Base-by-base conservation (phyloP, 257 asterid species). In the Gentiana macrophylla region DNA sequence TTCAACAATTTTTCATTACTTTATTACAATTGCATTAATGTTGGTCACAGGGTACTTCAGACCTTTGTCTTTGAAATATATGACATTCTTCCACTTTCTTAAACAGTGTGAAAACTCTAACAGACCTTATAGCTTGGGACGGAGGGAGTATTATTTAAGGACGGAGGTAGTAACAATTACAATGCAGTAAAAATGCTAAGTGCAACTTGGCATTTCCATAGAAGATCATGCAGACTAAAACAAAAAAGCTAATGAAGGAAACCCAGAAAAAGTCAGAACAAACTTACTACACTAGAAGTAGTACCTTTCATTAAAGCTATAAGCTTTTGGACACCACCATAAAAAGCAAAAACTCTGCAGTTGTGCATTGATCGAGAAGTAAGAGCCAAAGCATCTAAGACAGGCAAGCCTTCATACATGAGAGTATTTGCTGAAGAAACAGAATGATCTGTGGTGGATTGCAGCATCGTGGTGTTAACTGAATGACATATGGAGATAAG, bases 221-320 rank as follows among this genome's bases (percentile, higher is more conserved):
- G 24, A 24, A 24, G 24, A 24, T 24, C 24, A 24, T 24, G 24
- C 24, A 24, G 24, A 24, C 24, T 24, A 24, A 24, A 24, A 24
- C 24, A 24, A 24, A 24, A 24, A 24, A 24, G 24, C 24, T 24
- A 24, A 24, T 24, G 24, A 24, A 24, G 24, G 24, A 24, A 24
- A 24, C 24, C 24, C 24, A 24, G 24, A 24, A 24, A 24, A 24
- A 24, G 24, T 24, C 24, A 24, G 24, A 24, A 24, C 24, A 24
- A 24, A 24, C 24, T 24, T 32, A 32, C 9, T 58, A 38, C 43
- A 57, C 51, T 46, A 45, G 41, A 56, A 64, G 38, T 53, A 49
- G 34, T 73, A 87, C 96, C 96, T 82, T 91, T 91, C 94, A 87
- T 78, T 74, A 91, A 66, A 50, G 98, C 95, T 35, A 95, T 79